Conservation (phyloP, 2,329 filamentous ascomycete genomes). For the Aaosphaeria pasadenensis region DNA sequence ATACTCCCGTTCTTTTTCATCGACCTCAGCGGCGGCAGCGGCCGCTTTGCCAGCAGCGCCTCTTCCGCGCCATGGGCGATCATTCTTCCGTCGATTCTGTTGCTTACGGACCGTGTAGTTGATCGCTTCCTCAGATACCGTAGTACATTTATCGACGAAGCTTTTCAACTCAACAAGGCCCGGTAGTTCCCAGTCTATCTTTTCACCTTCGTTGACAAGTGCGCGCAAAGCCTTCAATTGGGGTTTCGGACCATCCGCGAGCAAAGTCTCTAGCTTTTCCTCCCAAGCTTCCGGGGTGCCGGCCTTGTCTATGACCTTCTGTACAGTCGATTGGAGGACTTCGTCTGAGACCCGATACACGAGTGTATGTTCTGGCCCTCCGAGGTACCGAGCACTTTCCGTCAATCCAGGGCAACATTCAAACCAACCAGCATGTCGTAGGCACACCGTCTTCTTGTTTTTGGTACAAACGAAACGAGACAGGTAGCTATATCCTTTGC, state of each 20-base stretch:
- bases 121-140: constrained; percentile 96
- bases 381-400: constrained; percentile 64
- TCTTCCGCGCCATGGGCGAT: constrained; percentile 76
- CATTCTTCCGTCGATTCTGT: constrained; percentile 93
- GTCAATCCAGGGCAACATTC: constrained; percentile 70
- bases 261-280: constrained; percentile 79
- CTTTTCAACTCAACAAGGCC: constrained; percentile 77
- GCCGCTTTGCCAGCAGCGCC: constrained; percentile 56
- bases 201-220: constrained; percentile 88
- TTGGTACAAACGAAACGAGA: constrained; percentile 85
- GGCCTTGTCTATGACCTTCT: constrained; percentile 83
- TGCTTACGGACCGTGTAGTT: constrained; percentile 97
- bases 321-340: constrained; percentile 62
- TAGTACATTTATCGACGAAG: constrained; percentile 94
- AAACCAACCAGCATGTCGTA: constrained; percentile 75
- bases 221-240: constrained; percentile 81
- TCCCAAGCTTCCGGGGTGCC: constrained; percentile 84
- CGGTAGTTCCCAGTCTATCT: constrained; percentile 85
- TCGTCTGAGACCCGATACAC: constrained; percentile 75
- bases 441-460: constrained; percentile 77
- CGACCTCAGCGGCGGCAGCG: constrained; percentile 69
- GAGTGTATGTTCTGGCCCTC: constrained; percentile 63
- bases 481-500: constrained; percentile 88
- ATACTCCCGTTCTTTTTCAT: constrained; percentile 78
- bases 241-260: constrained; percentile 81